These are phyloP conservation scores for Orbilia brochopaga DNA, from an alignment of 2,329 filamentous ascomycete species.

Conservation along the genomic window DNA sequence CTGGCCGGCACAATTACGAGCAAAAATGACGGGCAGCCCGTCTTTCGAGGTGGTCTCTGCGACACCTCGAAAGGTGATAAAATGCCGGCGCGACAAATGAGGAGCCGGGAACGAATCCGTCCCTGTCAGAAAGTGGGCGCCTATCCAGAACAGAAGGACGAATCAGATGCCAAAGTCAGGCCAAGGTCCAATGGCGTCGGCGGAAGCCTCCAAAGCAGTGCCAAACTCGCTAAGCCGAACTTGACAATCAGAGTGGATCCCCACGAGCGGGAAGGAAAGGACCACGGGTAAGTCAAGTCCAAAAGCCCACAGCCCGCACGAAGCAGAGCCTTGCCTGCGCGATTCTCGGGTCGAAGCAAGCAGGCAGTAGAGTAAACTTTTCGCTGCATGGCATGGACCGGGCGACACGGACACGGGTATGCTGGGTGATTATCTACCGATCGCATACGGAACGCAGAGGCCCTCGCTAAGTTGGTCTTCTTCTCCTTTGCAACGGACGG, in stretches of 20 bases:
- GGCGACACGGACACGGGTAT: slow-evolving; percentile 40
- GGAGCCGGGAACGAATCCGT: slow-evolving; percentile 26
- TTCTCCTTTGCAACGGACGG: slow-evolving; percentile 36
- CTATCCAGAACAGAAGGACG: slow-evolving; percentile 39
- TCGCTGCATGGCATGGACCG: slow-evolving; percentile 35
- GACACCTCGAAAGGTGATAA: slow-evolving; percentile 12
- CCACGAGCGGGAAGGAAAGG: slow-evolving; percentile 49
- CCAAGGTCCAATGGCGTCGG: slow-evolving; percentile 49
- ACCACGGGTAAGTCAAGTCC: slow-evolving; percentile 33
- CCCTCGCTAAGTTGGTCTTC: background rate
- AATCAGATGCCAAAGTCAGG: slow-evolving; percentile 37
- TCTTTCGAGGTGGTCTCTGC: slow-evolving; percentile 19
- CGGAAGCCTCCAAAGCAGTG: slow-evolving; percentile 28
- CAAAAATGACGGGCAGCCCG: slow-evolving; percentile 4
- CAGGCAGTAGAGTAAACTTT: slow-evolving; percentile 14
- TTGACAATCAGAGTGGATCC: slow-evolving; percentile 44
- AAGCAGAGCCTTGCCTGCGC: background rate
- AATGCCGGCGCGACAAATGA: slow-evolving; percentile 44
- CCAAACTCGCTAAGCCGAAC: slow-evolving; percentile 49
- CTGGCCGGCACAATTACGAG: slow-evolving; percentile 21
- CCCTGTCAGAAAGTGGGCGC: slow-evolving; percentile 47
- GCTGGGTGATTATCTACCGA: slow-evolving; percentile 49
- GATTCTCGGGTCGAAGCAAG: slow-evolving; percentile 40
- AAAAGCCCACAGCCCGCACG: slow-evolving; percentile 32
- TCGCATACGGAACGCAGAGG: slow-evolving; percentile 14